A percentile compares a stretch with the other conserved stretches of the same genome.
Evolutionary conservation across 495 filamentous ascomycete genomes (phyloP).

Genomic region (Astrothelium macrocarpum): DNA sequence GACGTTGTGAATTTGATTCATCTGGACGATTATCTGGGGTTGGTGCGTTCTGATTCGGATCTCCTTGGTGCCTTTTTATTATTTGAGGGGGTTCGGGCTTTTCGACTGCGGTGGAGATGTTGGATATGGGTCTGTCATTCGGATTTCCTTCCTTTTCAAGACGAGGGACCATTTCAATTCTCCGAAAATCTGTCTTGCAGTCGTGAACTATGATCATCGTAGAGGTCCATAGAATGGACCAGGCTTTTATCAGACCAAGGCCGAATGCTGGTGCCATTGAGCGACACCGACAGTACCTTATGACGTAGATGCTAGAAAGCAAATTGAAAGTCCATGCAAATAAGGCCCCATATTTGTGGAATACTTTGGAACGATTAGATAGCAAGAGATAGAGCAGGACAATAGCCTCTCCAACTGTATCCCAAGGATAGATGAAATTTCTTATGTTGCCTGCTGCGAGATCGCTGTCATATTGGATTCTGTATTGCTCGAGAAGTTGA

Average conservation of each 20-base stretch:
- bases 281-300: conserved; percentile 40
- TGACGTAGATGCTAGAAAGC: conserved; percentile 38
- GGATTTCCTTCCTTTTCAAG: background rate
- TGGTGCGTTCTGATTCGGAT: background rate
- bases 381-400: conserved; percentile 50
- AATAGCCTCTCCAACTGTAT: conserved; percentile 39
- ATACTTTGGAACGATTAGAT: conserved; percentile 33
- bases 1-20: no score
- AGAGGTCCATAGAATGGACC: conserved; percentile 56
- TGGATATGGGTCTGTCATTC: background rate
- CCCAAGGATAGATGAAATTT: conserved; percentile 49
- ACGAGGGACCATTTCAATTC: conserved; percentile 43
- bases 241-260: conserved; percentile 55
- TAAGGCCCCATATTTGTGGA: conserved; percentile 6
- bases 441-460: conserved; percentile 35
- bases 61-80: background rate
- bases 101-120: background rate
- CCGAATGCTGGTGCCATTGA: conserved; percentile 56
- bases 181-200: conserved; percentile 54
- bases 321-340: conserved; percentile 39
- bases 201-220: conserved; percentile 55
- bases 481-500: conserved; percentile 16
- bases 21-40: background rate
- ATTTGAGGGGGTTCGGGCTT: background rate
- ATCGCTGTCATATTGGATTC: conserved; percentile 17